These are phyloP conservation scores for Ceratobasidium sp. DNA, from an alignment of 1,284 basidiomycete genomes.

Conservation along the genomic window DNA sequence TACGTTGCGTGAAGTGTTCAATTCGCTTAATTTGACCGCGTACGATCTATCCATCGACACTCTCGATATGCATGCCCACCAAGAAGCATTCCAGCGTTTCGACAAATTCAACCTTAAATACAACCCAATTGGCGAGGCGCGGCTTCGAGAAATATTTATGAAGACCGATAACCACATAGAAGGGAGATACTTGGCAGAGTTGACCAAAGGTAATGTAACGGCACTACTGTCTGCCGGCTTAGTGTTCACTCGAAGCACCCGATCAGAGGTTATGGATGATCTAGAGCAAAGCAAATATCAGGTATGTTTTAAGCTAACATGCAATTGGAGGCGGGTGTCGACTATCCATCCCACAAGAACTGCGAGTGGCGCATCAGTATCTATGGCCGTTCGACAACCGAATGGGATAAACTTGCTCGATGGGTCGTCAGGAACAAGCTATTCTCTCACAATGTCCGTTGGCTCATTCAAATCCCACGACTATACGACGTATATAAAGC, in stretches of 20 bases:
- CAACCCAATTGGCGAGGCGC: conserved; percentile 94
- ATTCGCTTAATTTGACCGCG: conserved; percentile 93
- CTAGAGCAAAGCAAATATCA: conserved; percentile 99
- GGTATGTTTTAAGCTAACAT: conserved; percentile 60
- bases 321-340: not conserved
- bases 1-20: conserved; percentile 94
- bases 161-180: conserved; percentile 97
- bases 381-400: conserved; percentile 83
- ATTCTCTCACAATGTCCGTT: conserved; percentile 96
- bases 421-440: conserved; percentile 97
- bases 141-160: conserved; percentile 96
- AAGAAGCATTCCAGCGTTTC: conserved; percentile 97
- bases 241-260: not conserved
- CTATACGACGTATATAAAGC: conserved; percentile 97
- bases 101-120: conserved; percentile 97
- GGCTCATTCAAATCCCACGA: conserved; percentile 97
- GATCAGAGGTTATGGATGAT: conserved; percentile 92
- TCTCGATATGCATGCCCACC: conserved; percentile 99
- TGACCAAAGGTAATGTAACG: conserved; percentile 79
- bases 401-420: conserved; percentile 99
- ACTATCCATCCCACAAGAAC: conserved; percentile 66
- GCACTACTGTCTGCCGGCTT: no score
- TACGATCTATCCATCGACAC: conserved; percentile 99
- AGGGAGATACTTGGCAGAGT: conserved; percentile 94
- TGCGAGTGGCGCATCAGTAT: conserved; percentile 98